These are phyloP conservation scores for Ilex asprella DNA, from an alignment of 257 asterid genomes.

Conservation along the genomic window DNA sequence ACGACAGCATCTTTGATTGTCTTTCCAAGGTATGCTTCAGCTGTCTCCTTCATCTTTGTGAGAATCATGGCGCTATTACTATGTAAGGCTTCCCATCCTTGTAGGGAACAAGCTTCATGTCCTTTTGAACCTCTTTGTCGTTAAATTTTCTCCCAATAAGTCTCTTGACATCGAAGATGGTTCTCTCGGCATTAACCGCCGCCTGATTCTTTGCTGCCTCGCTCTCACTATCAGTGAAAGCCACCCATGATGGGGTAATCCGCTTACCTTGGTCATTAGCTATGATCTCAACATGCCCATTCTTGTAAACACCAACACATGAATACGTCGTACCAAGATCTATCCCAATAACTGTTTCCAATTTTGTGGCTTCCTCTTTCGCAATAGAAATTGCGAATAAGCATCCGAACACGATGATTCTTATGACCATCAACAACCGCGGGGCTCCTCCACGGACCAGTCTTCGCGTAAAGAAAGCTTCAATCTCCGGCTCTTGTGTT, in stretches of 20 bases:
- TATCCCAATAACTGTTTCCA: slow-evolving; percentile 9
- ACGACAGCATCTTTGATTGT: too few relatives aligned
- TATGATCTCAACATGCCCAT: background rate
- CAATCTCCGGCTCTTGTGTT: background rate
- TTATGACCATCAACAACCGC: slow-evolving; percentile 37
- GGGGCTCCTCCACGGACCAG: slow-evolving; percentile 46
- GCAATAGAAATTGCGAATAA: slow-evolving; percentile 8
- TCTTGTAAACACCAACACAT: slow-evolving; percentile 12
- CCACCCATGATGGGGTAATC: slow-evolving; percentile 13
- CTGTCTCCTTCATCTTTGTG: too few relatives aligned
- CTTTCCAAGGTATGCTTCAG: too few relatives aligned
- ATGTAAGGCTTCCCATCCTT: too few relatives aligned
- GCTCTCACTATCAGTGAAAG: slow-evolving; percentile 2
- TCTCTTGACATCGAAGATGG: too few relatives aligned
- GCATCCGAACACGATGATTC: slow-evolving; percentile 40
- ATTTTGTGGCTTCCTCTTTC: background rate
- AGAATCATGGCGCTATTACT: too few relatives aligned
- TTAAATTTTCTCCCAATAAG: too few relatives aligned
- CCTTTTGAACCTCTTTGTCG: too few relatives aligned
- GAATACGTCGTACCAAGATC: slow-evolving; percentile 13
- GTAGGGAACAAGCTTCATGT: too few relatives aligned
- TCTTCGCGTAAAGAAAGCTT: slow-evolving; percentile 28
- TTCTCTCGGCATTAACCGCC: slow-evolving; percentile 3
- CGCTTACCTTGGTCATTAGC: slow-evolving; percentile 9
- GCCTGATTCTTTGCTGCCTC: slow-evolving; percentile 13